A percentile compares a stretch with the other conserved stretches of the same genome.
These are phyloP conservation scores for Diplodia intermedia DNA, from an alignment of 2,329 filamentous ascomycete species.

Conservation along the genomic window DNA sequence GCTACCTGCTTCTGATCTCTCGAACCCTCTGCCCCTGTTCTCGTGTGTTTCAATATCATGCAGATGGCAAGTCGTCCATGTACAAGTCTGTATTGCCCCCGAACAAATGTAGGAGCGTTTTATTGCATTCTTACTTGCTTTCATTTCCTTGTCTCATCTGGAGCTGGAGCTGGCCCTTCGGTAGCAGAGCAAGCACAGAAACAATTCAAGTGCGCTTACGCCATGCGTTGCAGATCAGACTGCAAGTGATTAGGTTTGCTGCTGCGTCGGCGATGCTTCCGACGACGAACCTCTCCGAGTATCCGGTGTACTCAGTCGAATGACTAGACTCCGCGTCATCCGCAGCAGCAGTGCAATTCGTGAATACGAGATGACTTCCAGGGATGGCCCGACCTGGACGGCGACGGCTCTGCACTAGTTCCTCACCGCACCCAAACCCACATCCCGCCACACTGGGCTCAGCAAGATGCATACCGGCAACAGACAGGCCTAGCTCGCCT, in stretches of 20 bases:
- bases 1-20: neutral
- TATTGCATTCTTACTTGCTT: neutral
- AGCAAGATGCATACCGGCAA: neutral
- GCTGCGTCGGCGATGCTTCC: too few relatives aligned
- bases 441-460: neutral
- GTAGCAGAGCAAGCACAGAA: slow-evolving; percentile 9
- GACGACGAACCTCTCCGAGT: too few relatives aligned
- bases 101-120: slow-evolving; percentile 1
- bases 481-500: neutral
- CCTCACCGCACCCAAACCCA: too few relatives aligned
- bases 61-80: slow-evolving; percentile 2
- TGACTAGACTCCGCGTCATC: too few relatives aligned
- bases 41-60: neutral
- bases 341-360: too few relatives aligned
- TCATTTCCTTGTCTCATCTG: neutral
- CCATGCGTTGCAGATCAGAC: neutral
- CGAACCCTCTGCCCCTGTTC: neutral
- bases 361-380: too few relatives aligned
- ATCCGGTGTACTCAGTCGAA: too few relatives aligned
- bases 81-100: slow-evolving; percentile 5
- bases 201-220: neutral
- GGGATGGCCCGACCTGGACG: neutral
- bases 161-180: slow-evolving; percentile 22
- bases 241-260: neutral
- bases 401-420: neutral